A percentile compares a stretch with the other conserved stretches of the same genome.
Conservation (phyloP, 805 yeast species). For the Torulaspora delbrueckii region DNA sequence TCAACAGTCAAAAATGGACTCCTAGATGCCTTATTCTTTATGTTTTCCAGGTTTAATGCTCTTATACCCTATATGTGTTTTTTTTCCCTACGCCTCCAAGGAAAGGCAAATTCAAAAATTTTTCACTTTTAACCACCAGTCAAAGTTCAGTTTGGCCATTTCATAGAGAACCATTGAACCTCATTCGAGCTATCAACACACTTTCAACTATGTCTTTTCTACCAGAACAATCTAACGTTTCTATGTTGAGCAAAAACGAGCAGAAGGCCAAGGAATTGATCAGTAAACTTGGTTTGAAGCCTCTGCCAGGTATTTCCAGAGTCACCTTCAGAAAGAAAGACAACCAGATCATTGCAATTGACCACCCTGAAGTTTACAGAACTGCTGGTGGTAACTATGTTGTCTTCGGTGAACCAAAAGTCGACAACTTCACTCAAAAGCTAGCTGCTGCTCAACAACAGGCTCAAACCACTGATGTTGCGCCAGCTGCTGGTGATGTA, state of each 20-base stretch:
- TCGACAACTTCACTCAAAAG: constrained; percentile 88
- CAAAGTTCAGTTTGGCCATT: not conserved
- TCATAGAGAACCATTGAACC: not conserved
- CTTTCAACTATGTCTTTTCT: constrained; percentile 24
- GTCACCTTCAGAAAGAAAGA: constrained; percentile 94
- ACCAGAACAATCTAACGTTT: constrained; percentile 36
- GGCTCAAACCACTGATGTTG: constrained; percentile 45
- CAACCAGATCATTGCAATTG: constrained; percentile 86
- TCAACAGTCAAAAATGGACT: not conserved
- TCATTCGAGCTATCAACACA: not conserved
- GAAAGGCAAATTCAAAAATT: constrained; percentile 2
- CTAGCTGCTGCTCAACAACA: constrained; percentile 74
- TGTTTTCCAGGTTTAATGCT: too few species aligned
- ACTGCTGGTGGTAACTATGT: constrained; percentile 90
- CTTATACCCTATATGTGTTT: not conserved
- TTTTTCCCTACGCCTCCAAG: not conserved
- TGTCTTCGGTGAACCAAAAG: constrained; percentile 97
- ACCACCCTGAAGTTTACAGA: constrained; percentile 91
- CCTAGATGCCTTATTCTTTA: not conserved
- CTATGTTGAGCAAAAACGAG: constrained; percentile 82
- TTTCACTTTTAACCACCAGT: constrained; percentile 3
- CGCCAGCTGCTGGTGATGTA: constrained; percentile 43
- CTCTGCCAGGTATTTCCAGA: constrained; percentile 86
- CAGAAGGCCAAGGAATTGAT: constrained; percentile 91
- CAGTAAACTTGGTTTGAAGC: constrained; percentile 83